Evolutionary conservation across 441 rosid genomes (phyloP).

Genomic region (Breynia disticha): DNA sequence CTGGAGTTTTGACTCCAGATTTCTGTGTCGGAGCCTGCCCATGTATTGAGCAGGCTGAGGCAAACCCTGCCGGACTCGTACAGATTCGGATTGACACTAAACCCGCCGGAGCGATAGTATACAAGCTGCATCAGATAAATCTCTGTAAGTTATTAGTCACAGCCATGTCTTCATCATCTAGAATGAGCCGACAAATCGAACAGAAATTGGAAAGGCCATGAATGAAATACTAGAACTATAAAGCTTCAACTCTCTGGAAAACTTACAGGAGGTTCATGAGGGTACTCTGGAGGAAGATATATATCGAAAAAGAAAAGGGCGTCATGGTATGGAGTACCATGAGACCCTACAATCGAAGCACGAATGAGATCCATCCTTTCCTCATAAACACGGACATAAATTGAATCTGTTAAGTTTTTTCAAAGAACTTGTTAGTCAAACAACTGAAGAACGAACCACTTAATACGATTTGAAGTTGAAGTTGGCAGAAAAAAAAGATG

Average conservation of each 20-base stretch:
- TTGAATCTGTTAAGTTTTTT: constrained; percentile 43
- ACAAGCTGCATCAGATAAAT: constrained; percentile 43
- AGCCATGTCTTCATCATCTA: too few species aligned
- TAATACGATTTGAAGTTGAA: neutral
- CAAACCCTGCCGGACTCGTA: constrained; percentile 90
- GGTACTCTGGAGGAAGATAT: constrained; percentile 73
- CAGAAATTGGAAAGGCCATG: neutral
- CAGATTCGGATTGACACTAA: constrained; percentile 83
- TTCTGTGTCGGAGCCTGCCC: constrained; percentile 82
- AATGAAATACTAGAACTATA: constrained; percentile 1
- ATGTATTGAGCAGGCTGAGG: constrained; percentile 83
- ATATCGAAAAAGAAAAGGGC: constrained; percentile 92
- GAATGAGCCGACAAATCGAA: neutral
- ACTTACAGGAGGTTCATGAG: constrained; percentile 87
- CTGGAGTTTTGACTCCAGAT: constrained; percentile 73
- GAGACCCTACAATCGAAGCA: constrained; percentile 70
- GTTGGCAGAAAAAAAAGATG: neutral
- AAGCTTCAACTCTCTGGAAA: constrained; percentile 3
- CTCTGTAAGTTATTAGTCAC: too few species aligned
- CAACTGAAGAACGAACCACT: neutral
- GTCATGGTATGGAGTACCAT: constrained; percentile 83
- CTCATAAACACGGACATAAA: constrained; percentile 69
- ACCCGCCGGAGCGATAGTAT: constrained; percentile 79
- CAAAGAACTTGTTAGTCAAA: constrained; percentile 3
- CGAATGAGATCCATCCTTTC: constrained; percentile 80